Evolutionary conservation across 345 rosid species (phyloP), one percentile per base, ranked within the genome.

Genomic region (Cardiospermum halicacabum): DNA sequence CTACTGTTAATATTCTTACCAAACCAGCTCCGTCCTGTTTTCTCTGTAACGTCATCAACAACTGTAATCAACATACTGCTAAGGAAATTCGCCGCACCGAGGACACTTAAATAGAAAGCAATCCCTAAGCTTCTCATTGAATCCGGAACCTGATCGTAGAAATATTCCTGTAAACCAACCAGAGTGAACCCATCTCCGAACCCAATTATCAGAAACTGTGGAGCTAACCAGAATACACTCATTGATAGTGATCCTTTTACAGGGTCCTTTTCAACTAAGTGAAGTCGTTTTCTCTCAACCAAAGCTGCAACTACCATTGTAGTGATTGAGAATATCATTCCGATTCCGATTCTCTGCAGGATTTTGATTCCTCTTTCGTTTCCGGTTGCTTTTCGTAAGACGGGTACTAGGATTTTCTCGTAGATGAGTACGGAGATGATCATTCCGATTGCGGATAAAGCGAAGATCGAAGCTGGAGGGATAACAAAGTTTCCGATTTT

Each of bases 71-170:
- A 60, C 39, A 87, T 28, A 60, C 92, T 90, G 70, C 96, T 94
- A 0, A 79, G 71, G 70, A 94, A 94, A 64, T 77, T 94, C 30
- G 85, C 84, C 0, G 94, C 87, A 3, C 97, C 98, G 3, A 90
- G 45, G 51, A 88, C 96, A 40, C 98, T 88, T 1, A 90, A 79
- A 78, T 90, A 93, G 25, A 90, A 78, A 7, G 98, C 98, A 47
- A 93, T 90, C 42, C 98, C 98, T 68, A 93, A 61, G 73, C 95
- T 93, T 71, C 98, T 76, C 98, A 93, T 93, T 0, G 92, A 81
- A 73, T 93, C 97, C 0, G 98, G 97, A 36, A 93, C 98, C 77
- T 93, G 98, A 60, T 93, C 96, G 13, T 93, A 90, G 66, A 93
- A 93, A 60, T 86, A 93, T 73, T 93, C 98, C 67, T 90, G 97